Evolutionary conservation across 176 grass and related monocot genomes (phyloP).

Genomic region (Coix lacrymajobi): DNA sequence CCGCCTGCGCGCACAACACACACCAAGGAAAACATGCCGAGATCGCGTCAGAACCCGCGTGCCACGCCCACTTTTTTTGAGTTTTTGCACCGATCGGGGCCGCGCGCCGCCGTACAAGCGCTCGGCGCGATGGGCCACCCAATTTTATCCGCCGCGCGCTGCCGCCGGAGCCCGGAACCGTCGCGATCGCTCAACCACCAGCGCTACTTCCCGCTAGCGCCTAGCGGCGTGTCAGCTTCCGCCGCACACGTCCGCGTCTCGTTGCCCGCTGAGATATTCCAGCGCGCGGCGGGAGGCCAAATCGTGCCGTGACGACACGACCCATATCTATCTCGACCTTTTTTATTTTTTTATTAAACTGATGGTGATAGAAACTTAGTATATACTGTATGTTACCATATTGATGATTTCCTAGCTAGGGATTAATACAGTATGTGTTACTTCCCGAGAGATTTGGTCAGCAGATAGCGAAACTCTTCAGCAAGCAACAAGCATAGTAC

Average conservation of each 20-base stretch:
- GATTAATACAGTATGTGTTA: background rate
- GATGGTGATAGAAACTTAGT: background rate
- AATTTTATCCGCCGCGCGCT: background rate
- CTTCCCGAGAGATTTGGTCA: background rate
- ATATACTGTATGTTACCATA: too few species aligned
- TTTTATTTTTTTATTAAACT: background rate
- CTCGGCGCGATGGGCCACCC: background rate
- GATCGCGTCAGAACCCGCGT: background rate
- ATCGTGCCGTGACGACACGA: background rate
- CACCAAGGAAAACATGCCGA: background rate
- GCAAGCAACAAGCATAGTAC: too few species aligned
- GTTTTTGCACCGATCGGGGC: background rate
- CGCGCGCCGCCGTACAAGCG: background rate
- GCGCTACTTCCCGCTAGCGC: background rate
- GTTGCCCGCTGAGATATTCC: background rate
- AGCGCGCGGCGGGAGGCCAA: background rate
- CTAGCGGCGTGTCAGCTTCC: background rate
- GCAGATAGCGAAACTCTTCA: background rate
- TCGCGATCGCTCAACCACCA: conserved; percentile 38
- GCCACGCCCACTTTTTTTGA: background rate
- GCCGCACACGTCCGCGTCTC: conserved; percentile 21
- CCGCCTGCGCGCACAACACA: conserved; percentile 37
- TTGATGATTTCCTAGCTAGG: background rate
- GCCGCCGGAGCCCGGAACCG: conserved; percentile 32
- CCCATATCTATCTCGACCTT: background rate